Base-by-base conservation (phyloP, 441 rosid species). In the Populus hybrid region DNA sequence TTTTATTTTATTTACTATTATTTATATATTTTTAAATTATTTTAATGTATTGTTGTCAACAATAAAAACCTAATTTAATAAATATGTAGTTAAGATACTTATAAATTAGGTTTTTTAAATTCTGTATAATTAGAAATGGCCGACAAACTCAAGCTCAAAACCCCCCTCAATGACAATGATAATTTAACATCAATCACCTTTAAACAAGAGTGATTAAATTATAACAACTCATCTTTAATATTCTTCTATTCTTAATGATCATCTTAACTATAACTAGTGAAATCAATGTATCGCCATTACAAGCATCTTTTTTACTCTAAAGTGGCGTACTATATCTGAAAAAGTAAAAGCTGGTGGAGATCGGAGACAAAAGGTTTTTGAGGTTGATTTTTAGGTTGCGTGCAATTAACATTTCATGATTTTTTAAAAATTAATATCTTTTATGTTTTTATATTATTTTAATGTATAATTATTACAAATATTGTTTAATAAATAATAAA, bases 171-270 rank as follows among this genome's bases (percentile, higher is more conserved):
- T 14, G 78, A 79, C 42, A 79, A 36, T 35, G 73, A 21, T 1
- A 75, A 79, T 34, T n/a, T 73, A 21, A 72, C 77, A 11, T 75
- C 82, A 24, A 81, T 81, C 40, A 77, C 78, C 57, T 81, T 79
- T 26, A 82, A 71, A 77, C 81, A 82, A 80, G 76, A 78, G 81
- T 84, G 67, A n/a, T 21, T 11, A 10, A 3, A 8, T 11, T 5
- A 34, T 2, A 12, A 11, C 26, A 18, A 21, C 14, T n/a, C 12
- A 12, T 11, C 28, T 5, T 10, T 3, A 18, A 4, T 30, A 46
- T 8, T 20, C 3, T 34, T 42, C 5, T 38, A 11, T 2, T 18
- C 6, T n/a, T 18, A 18, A 4, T 36, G 1, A 35, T 16, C n/a
- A 16, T 59, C 40, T 16, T 10, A 38, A n/a, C 11, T 16, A 3